phyloP scores from a whole-genome alignment of 106 monocot genomes.

The Xerophyta viscosa region DNA sequence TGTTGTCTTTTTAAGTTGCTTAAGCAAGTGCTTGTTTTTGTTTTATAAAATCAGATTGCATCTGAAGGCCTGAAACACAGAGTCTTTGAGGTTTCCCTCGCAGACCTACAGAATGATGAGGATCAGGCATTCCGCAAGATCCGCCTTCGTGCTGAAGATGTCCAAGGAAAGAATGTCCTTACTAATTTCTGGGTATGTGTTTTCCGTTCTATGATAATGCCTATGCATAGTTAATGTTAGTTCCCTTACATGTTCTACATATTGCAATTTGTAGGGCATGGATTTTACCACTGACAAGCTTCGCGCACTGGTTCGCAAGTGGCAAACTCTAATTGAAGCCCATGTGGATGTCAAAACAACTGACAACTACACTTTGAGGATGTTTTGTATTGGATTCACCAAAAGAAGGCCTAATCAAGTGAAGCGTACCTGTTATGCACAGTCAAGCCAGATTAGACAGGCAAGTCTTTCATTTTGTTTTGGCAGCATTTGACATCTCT shows the following conservation, averaged over 20 bases:
- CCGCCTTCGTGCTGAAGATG: conserved; percentile 72
- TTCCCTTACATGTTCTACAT: not conserved
- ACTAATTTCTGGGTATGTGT: conserved; percentile 93
- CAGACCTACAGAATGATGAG: conserved; percentile 90
- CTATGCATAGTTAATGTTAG: no score
- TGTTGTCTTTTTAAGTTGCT: not conserved
- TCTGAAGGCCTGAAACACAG: conserved; percentile 89
- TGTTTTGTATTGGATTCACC: conserved; percentile 94
- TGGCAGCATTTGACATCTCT: no score
- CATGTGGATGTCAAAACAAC: conserved; percentile 96
- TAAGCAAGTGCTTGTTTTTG: not conserved
- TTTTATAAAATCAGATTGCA: conserved; percentile 47
- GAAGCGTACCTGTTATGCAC: conserved; percentile 88
- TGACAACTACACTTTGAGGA: conserved; percentile 63
- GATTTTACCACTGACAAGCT: conserved; percentile 84
- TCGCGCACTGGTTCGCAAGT: conserved; percentile 72
- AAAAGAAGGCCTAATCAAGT: conserved; percentile 88
- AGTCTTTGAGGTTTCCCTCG: conserved; percentile 77
- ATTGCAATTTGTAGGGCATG: conserved; percentile 55
- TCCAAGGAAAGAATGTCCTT: conserved; percentile 88
- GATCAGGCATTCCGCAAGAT: conserved; percentile 92
- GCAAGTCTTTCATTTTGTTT: no score
- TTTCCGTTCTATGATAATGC: no score
- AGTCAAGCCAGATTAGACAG: conserved; percentile 84
- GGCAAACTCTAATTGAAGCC: conserved; percentile 87